Base-by-base conservation (phyloP, 345 rosid genomes). In the Pelargonium nanum region DNA sequence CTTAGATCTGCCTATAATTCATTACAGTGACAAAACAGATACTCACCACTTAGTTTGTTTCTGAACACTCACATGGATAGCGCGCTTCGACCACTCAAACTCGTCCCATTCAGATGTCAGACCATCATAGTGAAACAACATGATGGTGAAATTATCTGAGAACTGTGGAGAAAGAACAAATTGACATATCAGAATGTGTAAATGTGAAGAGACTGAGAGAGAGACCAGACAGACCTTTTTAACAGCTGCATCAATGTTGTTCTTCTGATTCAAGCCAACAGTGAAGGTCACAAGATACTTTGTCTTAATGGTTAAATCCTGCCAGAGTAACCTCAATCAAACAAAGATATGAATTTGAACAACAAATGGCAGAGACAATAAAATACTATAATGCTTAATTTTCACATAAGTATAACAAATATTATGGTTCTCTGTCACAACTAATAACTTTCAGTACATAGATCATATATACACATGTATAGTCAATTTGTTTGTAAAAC, bases 11-110 rank as follows among this genome's bases (percentile, higher is more conserved):
- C 0, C 3, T 9, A 2, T 40, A 12, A 0, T 8, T 6, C 15
- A 48, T 7, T 6, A n/a, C 16, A 64, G 58, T 19, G 57, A 68
- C 21, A n/a, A 34, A 56, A 0, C 13, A 52, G 62, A 65, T 23
- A 64, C 89, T 71, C 23, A 89, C 99, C 99, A 93, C 77, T 93
- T 93, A 5, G 96, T 84, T 78, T 93, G 99, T 78, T 81, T 89
- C 13, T 24, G 67, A 53, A 60, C 91, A 73, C 94, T 89, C 75
- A 90, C 87, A 64, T 93, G 99, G 76, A 93, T 81, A 26, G 92
- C 96, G 74, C 81, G 80, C 74, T 77, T 89, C 60, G 99, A 85
- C 99, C 99, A 93, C 67, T 85, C 99, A 72, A 80, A 89, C 62
- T 87, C 95, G 28, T 82, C 90, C 99, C 97, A 89, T 65, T 87